Evolutionary conservation across 768 basidiomycete species (phyloP), one percentile per base, ranked within the genome.

Genomic region (Cyathus striatus): DNA sequence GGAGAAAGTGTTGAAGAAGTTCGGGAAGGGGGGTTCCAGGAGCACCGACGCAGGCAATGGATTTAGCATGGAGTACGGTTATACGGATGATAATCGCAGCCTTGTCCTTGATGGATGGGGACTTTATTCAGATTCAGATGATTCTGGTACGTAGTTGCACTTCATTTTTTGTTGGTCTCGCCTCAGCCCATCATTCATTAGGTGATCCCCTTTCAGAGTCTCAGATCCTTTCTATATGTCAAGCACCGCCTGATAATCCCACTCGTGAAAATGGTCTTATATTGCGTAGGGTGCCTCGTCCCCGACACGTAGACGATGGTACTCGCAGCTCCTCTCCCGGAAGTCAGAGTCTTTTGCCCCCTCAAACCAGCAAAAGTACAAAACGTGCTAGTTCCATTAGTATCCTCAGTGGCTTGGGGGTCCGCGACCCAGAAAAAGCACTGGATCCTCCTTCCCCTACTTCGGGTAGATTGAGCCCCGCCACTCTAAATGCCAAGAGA

Each of bases 331-430:
- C 58, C 5, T 63, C 67, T n/a, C 65, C 64, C 9, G 52, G 24
- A 17, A 54, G 61, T 27, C 43, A 45, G 23, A 61, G 52, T 22
- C 52, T 54, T 23, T 54, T 59, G 26, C 44, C 56, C 16, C 52
- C 47, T 6, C 44, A 47, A 42, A 69, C 52, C 23, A 59, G 51
- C 49, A 78, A 78, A 57, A 79, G 78, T 49, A 79, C 83, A 52
- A 94, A 96, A 53, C 86, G 96, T 17, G 96, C 96, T 1, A 95
- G 92, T 55, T 89, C 91, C 0, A 81, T 97, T 58, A 95, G 92
- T 61, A 79, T 99, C 48, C 83, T 99, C 58, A 93, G 89, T 41
- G 92, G 91, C 0, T 77, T 99, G 6, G 94, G 95, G 20, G 92
- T 93, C 1, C 78, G 73, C n/a, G 76, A 89, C 50, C 83, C 83